Evolutionary conservation across 129 eudicot genomes (phyloP), one percentile per base, ranked within the genome.

Genomic region (Flaveria brownii): DNA sequence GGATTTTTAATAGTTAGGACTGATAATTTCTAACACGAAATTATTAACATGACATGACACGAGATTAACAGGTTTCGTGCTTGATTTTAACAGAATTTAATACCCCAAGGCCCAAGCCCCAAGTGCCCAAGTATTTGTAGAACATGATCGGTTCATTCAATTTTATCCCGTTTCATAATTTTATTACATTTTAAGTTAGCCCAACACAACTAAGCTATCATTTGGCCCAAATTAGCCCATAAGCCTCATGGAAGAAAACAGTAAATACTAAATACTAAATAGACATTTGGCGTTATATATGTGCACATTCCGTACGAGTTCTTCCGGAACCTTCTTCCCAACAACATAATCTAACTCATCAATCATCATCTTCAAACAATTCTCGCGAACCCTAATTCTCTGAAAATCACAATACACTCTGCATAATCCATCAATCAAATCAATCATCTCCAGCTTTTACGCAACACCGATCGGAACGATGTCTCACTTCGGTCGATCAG

Each of bases 401-500:
- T 4, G 26, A 52, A 68, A 55, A 52, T 67, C 43, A 26, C 22
- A 59, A 13, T 65, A 41, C 71, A 5, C 50, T 22, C 22, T 49
- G 0, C 5, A 41, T 49, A 56, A 45, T 47, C 20, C 16, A 63
- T 75, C 49, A 18, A 33, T 51, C 42, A 75, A 30, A 62, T 47
- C 62, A n/a, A 30, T 26, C 39, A 9, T 20, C 26, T 67, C 45
- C 9, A 77, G 18, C 3, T 59, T 74, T 1, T 9, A 7, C 68
- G 8, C 7, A 45, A 26, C 17, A 39, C 7, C 26, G 9, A 77
- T 26, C 50, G 52, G 17, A 70, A 65, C 82, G 22, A 82, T 85
- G 92, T 85, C 94, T 23, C 94, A 88, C 84, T 88, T 88, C 49
- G 93, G 93, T 22, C 81, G 90, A 64, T 59, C 90, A 15, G 93